Conservation (phyloP, 305 asterid species). For the Nicotiana rustica region DNA sequence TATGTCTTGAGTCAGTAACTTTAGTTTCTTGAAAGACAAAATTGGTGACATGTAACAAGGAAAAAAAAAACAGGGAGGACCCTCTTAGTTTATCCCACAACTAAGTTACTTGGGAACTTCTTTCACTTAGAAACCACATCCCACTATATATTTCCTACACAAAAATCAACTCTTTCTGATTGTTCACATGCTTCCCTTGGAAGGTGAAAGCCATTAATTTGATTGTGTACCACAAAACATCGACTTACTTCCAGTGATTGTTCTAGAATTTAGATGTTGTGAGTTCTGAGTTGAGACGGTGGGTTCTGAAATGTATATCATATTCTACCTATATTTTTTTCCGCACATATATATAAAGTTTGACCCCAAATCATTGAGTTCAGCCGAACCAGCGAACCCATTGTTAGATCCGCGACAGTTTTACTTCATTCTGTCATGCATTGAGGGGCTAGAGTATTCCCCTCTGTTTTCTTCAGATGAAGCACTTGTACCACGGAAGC, state of each 20-base stretch:
- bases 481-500: conserved; percentile 35
- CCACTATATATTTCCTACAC: neutral
- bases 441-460: conserved; percentile 63
- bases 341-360: neutral
- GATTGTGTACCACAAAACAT: conserved; percentile 10
- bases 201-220: neutral
- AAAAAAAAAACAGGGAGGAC: neutral
- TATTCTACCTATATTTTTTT: neutral
- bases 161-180: too few relatives aligned
- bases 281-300: neutral
- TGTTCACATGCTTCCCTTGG: neutral
- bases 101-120: neutral
- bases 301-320: neutral
- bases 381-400: neutral
- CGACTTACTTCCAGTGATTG: neutral
- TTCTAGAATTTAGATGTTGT: conserved; percentile 8
- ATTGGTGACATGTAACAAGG: conserved; percentile 25
- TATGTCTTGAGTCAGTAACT: neutral
- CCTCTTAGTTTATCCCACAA: conserved; percentile 13
- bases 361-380: conserved; percentile 15
- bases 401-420: conserved; percentile 23
- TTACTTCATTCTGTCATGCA: conserved; percentile 51
- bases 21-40: conserved; percentile 17
- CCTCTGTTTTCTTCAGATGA: conserved; percentile 77
- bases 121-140: neutral